Evolutionary conservation across 345 rosid species (phyloP), one percentile per base, ranked within the genome.

Genomic region (Eucalyptus viminalis): DNA sequence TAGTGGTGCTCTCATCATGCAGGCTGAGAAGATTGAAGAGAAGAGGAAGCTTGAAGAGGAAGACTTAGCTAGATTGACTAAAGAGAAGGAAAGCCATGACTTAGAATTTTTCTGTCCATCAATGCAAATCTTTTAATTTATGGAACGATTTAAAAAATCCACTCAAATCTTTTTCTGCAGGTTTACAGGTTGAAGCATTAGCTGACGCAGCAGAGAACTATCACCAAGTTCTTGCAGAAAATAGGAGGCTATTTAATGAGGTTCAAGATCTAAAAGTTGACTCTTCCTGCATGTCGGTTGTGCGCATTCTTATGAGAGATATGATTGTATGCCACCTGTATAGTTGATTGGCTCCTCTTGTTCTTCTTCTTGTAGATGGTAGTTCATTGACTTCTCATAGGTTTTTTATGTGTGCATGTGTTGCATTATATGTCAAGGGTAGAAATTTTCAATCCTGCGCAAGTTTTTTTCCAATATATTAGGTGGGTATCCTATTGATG

Each of bases 221-320:
- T 89, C 94, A 95, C 87, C 87, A 89, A 49, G 97, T 97, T 90
- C 95, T 97, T 72, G 93, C 96, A 50, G 99, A 97, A 92, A 97
- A 97, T 86, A 92, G 95, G 60, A 96, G 88, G 93, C 89, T 97
- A 86, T 97, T 94, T 90, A 97, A 96, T 76, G 99, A 97, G 93
- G 93, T 97, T 86, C 99, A 97, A 89, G 99, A 97, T 90, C 91
- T 97, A 88, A 97, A 95, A 97, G 99, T 40, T 40, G 40, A 40
- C 40, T 40, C 40, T 40, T 40, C 40, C 40, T 40, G 40, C 40
- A 40, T 40, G 40, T 40, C 40, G 40, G 40, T 40, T 40, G 40
- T 40, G 99, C 96, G 87, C 45, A 13, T 29, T 19, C 56, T 43
- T 43, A 43, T 43, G 44, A 4, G 44, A 43, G 6, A 6, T 43